Evolutionary conservation across 2,329 filamentous ascomycete species (phyloP), one percentile per base, ranked within the genome.

Genomic region (Fusarium nelsonii): DNA sequence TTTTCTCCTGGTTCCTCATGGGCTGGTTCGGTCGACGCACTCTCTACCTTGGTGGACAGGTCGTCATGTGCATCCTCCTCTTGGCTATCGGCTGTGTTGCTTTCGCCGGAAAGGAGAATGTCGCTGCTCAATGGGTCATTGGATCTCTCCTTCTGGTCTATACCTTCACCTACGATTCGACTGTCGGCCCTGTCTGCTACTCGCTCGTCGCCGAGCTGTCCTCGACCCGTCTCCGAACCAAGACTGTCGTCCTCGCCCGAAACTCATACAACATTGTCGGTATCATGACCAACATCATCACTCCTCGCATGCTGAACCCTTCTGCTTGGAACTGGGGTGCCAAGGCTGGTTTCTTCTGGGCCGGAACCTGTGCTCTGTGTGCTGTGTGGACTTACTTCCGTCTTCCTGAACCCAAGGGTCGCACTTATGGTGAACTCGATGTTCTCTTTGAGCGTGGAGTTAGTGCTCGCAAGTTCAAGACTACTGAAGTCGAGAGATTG

Each of bases 121-220:
- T 80, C 0, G 76, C 82, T 8, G 84, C 82, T 1, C 82, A 84
- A 14, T 84, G 81, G 78, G 81, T 80, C 0, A 83, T 84, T 2
- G 86, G 84, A 4, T 79, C 81, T 4, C 75, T 88, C 56, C 77
- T 80, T 3, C 68, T 80, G 23, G 75, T 82, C 63, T 84, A 83
- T 75, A 82, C 81, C 20, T 80, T 84, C 32, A 78, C 81, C 49
- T 81, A 81, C 55, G 75, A 81, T 61, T 73, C 72, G 39, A 81
- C 79, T 7, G 77, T 81, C 28, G 80, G 80, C 1, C 80, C 66
- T 37, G 92, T 97, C 28, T 94, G 92, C 80, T 97, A 96, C 81
- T 95, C 92, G 0, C 85, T 97, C 34, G 93, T 97, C 6, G 87
- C 83, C 2, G 83, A 84, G 71, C 65, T 84, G 4, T 78, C 79